Percentiles rank a stretch among this genome's conserved stretches.
Evolutionary conservation across 1,284 basidiomycete genomes (phyloP).

Genomic region (Melampsora larici-populina): DNA sequence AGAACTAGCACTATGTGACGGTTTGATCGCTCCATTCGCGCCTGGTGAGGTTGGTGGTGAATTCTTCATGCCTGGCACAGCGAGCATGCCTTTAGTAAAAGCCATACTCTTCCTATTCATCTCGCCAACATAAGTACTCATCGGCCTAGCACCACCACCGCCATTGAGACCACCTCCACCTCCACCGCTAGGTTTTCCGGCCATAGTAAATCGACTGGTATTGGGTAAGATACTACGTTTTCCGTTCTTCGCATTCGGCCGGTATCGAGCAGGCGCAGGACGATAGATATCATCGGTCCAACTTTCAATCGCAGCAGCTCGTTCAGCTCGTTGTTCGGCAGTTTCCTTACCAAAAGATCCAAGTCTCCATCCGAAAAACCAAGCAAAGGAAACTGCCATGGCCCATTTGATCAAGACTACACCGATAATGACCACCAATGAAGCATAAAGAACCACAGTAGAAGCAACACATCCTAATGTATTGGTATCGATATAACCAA

Average conservation of each 20-base stretch:
- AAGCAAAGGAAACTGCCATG: conserved; percentile 94
- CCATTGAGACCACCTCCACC: background rate
- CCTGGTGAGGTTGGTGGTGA: conserved; percentile 34
- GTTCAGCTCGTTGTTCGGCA: conserved; percentile 87
- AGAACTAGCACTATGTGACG: conserved; percentile 34
- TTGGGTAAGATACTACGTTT: conserved; percentile 72
- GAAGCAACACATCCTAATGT: conserved; percentile 95
- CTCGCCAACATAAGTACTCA: conserved; percentile 60
- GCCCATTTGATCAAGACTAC: conserved; percentile 91
- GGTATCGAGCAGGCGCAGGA: conserved; percentile 82
- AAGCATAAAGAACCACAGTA: conserved; percentile 86
- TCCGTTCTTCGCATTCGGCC: conserved; percentile 70
- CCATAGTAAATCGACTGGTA: conserved; percentile 76
- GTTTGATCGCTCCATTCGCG: background rate
- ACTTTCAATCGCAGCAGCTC: conserved; percentile 85
- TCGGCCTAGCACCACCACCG: conserved; percentile 18
- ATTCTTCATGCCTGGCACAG: conserved; percentile 25
- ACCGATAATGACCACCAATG: conserved; percentile 94
- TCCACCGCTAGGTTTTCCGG: conserved; percentile 57
- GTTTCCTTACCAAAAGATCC: conserved; percentile 92
- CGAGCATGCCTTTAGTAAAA: conserved; percentile 26
- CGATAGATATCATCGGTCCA: conserved; percentile 97
- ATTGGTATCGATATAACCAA: conserved; percentile 91
- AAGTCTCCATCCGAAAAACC: conserved; percentile 92
- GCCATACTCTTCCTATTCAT: conserved; percentile 46